Evolutionary conservation across 2,329 filamentous ascomycete species (phyloP).

Genomic region (Sclerotinia spermophila): DNA sequence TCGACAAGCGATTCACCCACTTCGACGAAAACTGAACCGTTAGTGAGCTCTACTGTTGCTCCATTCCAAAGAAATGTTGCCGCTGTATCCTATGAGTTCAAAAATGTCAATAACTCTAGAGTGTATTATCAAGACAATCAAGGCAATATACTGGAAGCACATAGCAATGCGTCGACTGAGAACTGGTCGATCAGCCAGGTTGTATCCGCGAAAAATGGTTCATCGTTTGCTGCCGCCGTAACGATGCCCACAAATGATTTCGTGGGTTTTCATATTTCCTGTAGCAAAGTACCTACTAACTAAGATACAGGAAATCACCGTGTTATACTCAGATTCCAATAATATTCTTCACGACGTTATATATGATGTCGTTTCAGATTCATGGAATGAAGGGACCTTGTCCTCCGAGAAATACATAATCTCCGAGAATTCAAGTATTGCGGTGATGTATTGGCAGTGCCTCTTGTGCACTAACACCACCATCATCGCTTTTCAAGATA

Average conservation of each 20-base stretch:
- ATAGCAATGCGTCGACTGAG: slow-evolving; percentile 3
- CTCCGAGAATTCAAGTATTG: slow-evolving; percentile 15
- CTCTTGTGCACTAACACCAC: slow-evolving; percentile 20
- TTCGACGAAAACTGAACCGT: neutral
- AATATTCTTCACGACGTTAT: slow-evolving; percentile 23
- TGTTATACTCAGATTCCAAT: slow-evolving; percentile 21
- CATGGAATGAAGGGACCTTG: slow-evolving; percentile 19
- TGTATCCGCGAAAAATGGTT: slow-evolving; percentile 18
- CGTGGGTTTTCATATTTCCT: neutral
- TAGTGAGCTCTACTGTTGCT: neutral
- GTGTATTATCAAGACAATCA: slow-evolving; percentile 24
- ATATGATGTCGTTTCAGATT: slow-evolving; percentile 18
- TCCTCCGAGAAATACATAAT: slow-evolving; percentile 18
- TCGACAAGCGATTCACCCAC: neutral
- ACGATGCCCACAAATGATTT: slow-evolving; percentile 16
- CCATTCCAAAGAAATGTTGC: slow-evolving; percentile 20
- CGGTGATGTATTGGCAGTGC: slow-evolving; percentile 25
- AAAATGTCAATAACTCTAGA: slow-evolving; percentile 18
- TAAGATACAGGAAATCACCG: slow-evolving; percentile 20
- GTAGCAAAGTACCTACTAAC: neutral
- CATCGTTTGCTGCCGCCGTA: slow-evolving; percentile 23
- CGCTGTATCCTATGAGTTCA: slow-evolving; percentile 19
- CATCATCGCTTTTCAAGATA: slow-evolving; percentile 22
- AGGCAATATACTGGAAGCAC: slow-evolving; percentile 21
- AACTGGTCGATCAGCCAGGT: slow-evolving; percentile 19